Conservation (phyloP, 192 early-diverging fungal genomes). For the Podila minutissima region DNA sequence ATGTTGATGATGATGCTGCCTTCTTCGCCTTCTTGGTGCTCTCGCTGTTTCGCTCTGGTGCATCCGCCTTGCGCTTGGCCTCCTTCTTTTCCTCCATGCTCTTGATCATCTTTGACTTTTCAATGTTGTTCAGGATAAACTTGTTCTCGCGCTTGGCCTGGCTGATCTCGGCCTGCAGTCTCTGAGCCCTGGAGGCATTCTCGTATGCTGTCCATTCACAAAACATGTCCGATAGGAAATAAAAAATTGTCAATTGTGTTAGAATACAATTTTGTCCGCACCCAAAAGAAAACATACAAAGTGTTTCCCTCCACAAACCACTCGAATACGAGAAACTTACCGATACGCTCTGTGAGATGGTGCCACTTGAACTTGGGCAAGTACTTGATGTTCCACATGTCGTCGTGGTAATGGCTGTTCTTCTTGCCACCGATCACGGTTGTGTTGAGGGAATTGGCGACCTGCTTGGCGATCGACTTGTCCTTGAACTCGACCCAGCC, state of each 20-base stretch:
- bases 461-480: constrained; percentile 87
- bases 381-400: constrained; percentile 98
- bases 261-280: background rate
- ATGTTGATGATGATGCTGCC: background rate
- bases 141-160: constrained; percentile 90
- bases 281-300: background rate
- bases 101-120: constrained; percentile 86
- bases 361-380: constrained; percentile 97
- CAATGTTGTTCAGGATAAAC: constrained; percentile 88
- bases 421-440: constrained; percentile 88
- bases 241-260: background rate
- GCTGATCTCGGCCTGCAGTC: constrained; percentile 82
- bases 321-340: constrained; percentile 51
- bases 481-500: constrained; percentile 98
- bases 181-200: constrained; percentile 79
- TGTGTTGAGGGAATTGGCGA: constrained; percentile 83
- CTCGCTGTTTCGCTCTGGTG: background rate
- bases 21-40: constrained; percentile 9
- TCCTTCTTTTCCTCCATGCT: constrained; percentile 79
- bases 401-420: constrained; percentile 87
- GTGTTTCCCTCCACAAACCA: too few relatives aligned
- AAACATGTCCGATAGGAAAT: background rate
- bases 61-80: constrained; percentile 56
- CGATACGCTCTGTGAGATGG: constrained; percentile 92
- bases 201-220: constrained; percentile 65